Conservation (phyloP, 257 asterid genomes). For the Solanum ossicruentum region DNA sequence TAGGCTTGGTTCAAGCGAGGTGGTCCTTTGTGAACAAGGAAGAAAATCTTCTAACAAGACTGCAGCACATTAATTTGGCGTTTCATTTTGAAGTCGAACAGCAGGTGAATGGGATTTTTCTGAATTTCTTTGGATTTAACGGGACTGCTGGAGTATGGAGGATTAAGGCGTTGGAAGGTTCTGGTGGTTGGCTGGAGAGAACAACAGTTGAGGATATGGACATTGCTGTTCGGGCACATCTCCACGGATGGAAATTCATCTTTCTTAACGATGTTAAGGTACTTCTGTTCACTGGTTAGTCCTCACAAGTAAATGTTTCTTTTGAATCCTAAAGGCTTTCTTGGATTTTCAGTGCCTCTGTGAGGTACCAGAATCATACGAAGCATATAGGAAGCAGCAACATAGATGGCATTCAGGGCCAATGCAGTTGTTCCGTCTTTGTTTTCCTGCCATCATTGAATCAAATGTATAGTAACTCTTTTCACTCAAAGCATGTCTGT, state of each 20-base stretch:
- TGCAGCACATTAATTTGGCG: conserved; percentile 84
- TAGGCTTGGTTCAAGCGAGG: conserved; percentile 91
- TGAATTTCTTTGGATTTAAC: conserved; percentile 88
- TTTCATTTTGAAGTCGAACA: conserved; percentile 97
- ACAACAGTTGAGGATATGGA: conserved; percentile 98
- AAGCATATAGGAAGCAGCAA: conserved; percentile 90
- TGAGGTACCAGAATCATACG: conserved; percentile 90
- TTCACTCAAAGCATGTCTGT: not conserved
- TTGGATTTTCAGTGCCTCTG: conserved; percentile 59
- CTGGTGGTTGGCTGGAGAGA: conserved; percentile 97
- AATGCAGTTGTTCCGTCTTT: conserved; percentile 90
- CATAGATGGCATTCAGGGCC: conserved; percentile 99
- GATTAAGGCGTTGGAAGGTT: conserved; percentile 85
- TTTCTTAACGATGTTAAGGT: conserved; percentile 94
- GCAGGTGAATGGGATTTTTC: conserved; percentile 79
- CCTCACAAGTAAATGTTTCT: not conserved
- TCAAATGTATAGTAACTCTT: conserved; percentile 38
- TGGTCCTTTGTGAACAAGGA: conserved; percentile 98
- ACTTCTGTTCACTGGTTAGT: not conserved
- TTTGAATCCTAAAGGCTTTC: not conserved
- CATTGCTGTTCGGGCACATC: conserved; percentile 95
- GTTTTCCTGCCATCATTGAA: conserved; percentile 64
- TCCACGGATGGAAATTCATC: conserved; percentile 93
- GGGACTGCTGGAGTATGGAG: conserved; percentile 99
- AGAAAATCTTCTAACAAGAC: conserved; percentile 72